Base-by-base conservation (phyloP, 169 alveolate species). In the Plasmodium gonderi region DNA sequence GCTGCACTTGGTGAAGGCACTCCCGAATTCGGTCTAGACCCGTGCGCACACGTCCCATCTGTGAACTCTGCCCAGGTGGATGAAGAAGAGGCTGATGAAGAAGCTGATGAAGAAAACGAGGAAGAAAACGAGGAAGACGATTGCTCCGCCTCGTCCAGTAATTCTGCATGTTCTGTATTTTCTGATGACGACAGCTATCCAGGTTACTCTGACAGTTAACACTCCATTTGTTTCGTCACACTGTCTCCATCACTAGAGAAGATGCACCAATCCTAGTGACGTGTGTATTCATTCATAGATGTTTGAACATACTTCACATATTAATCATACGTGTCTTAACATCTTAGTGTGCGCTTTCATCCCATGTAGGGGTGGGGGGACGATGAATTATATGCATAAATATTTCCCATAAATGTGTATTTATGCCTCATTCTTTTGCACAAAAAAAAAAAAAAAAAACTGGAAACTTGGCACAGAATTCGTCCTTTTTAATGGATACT, bases 171-270 rank as follows among this genome's bases (percentile, higher is more conserved):
- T n/a, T 60, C 72, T n/a, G 33, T 60, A 36, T 20, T 60, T 29
- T 83, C 67, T 6, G 92, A 72, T n/a, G 92, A 83, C 31, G 92
- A 83, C 40, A 69, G 77, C 40, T 83, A 83, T 26, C 92, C 87
- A 3, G 93, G 85, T 6, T 45, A 54, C n/a, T 87, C 93, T 9
- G 93, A 87, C 23, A 12, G 74, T 67, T 14, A 80, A 11, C 8
- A 17, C 0, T 31, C 12, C 11, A 26, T 7, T 11, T 23, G 14
- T 9, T 9, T 4, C 9, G 69, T 11, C 0, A 11, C 17, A 47
- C 23, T 0, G 1, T 3, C 11, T 1, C 8, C 14, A n/a, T n/a
- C n/a, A n/a, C n/a, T n/a, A n/a, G 26, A 51, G 26, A 17, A 51
- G 4, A 14, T 54, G 72, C 20, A 36, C 14, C 64, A 7, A 12